phyloP scores from a whole-genome alignment of 495 filamentous ascomycete species.

The Lepidopterella palustris region DNA sequence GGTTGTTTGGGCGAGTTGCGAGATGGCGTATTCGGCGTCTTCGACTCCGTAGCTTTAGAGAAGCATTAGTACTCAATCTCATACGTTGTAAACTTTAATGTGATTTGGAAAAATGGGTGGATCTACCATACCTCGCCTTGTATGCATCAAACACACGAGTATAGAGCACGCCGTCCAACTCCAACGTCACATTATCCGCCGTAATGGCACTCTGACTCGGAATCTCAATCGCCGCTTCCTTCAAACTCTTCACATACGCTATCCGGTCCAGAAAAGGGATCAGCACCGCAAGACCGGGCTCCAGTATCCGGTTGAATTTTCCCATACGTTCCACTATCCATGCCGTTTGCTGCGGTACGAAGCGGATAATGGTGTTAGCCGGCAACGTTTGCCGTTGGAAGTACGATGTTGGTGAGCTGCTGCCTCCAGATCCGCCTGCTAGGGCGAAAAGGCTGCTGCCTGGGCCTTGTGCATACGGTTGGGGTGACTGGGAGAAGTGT shows the following conservation, averaged over 20 bases:
- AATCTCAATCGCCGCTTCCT: conserved; percentile 93
- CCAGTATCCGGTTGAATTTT: conserved; percentile 83
- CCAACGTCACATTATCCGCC: conserved; percentile 94
- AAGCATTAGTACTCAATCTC: background rate
- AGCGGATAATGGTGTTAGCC: conserved; percentile 90
- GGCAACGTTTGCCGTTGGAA: conserved; percentile 61
- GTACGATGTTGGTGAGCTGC: conserved; percentile 39
- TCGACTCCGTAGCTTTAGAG: conserved; percentile 82
- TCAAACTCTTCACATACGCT: conserved; percentile 94
- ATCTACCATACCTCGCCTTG: conserved; percentile 75
- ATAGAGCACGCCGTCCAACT: conserved; percentile 91
- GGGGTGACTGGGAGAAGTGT: conserved; percentile 2
- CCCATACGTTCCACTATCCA: conserved; percentile 99
- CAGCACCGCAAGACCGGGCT: conserved; percentile 84
- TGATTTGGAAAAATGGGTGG: too few relatives aligned
- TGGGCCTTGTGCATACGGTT: background rate
- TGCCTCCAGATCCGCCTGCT: background rate
- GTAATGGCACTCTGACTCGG: conserved; percentile 95
- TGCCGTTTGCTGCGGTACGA: conserved; percentile 97
- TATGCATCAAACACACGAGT: conserved; percentile 95
- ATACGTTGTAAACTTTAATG: background rate
- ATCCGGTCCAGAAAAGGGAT: conserved; percentile 92
- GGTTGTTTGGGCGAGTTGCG: conserved; percentile 93
- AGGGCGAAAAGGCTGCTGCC: conserved; percentile 9
- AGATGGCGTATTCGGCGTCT: conserved; percentile 98